Conservation (phyloP, 441 rosid species). For the Jatropha multifida region DNA sequence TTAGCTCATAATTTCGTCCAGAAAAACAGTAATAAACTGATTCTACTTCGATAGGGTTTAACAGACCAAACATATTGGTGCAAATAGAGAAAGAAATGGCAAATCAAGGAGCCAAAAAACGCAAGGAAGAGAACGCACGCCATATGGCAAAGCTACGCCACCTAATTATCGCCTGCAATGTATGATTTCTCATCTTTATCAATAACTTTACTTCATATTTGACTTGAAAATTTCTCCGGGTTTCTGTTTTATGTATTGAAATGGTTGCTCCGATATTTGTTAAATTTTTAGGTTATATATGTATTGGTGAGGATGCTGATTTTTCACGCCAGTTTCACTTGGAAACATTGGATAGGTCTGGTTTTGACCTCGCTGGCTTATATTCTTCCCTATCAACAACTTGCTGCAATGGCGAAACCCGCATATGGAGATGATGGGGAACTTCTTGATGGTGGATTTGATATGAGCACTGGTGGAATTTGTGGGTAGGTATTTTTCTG, state of each 20-base stretch:
- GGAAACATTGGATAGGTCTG: slow-evolving; percentile 84
- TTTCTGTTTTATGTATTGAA: neutral
- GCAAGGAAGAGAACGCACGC: slow-evolving; percentile 76
- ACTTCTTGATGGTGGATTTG: slow-evolving; percentile 86
- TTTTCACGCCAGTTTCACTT: slow-evolving; percentile 63
- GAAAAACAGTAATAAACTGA: neutral
- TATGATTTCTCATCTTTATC: slow-evolving; percentile 25
- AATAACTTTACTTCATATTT: neutral
- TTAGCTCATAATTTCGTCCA: too few species aligned
- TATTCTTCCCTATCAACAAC: slow-evolving; percentile 69
- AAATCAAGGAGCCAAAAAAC: slow-evolving; percentile 93
- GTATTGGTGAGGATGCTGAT: slow-evolving; percentile 64
- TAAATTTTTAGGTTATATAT: slow-evolving; percentile 29
- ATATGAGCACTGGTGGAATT: slow-evolving; percentile 82
- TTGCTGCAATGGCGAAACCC: slow-evolving; percentile 76
- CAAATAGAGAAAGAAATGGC: slow-evolving; percentile 43
- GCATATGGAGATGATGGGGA: slow-evolving; percentile 66
- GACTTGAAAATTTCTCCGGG: too few species aligned
- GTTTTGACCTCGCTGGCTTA: slow-evolving; percentile 61
- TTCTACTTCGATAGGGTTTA: neutral
- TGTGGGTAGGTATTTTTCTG: slow-evolving; percentile 59
- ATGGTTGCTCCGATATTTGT: neutral
- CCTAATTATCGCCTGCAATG: slow-evolving; percentile 74
- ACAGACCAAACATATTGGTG: neutral
- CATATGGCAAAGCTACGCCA: slow-evolving; percentile 66